A percentile compares a stretch with the other conserved stretches of the same genome.
Evolutionary conservation across 345 rosid species (phyloP).

Genomic region (Salix koriyanagi): DNA sequence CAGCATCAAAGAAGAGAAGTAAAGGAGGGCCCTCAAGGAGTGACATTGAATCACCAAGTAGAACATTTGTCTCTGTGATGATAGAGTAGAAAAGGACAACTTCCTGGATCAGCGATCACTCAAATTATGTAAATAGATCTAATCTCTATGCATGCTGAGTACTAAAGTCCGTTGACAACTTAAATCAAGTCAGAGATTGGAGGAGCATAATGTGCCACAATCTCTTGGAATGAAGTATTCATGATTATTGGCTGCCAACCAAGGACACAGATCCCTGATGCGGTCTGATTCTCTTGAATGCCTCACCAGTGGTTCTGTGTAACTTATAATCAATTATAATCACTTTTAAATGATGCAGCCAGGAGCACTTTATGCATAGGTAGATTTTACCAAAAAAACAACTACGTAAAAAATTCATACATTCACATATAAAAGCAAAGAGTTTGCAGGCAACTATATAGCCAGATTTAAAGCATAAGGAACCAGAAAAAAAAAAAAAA

Average conservation of each 20-base stretch:
- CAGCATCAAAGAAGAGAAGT: background rate
- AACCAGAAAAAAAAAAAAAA: background rate
- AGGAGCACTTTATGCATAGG: background rate
- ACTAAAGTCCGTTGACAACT: background rate
- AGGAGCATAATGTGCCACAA: conserved; percentile 1
- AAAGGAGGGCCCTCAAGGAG: background rate
- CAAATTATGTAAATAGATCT: conserved; percentile 1
- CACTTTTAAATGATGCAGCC: background rate
- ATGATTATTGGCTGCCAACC: conserved; percentile 6
- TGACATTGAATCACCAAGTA: background rate
- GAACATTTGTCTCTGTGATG: background rate
- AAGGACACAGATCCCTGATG: conserved; percentile 12
- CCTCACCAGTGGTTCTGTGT: conserved; percentile 3
- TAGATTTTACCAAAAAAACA: background rate
- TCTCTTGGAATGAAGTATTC: background rate
- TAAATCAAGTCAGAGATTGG: background rate
- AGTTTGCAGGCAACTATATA: background rate
- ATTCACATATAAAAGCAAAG: background rate
- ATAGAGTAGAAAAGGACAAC: background rate
- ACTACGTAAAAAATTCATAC: background rate
- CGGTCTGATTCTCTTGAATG: conserved; percentile 15
- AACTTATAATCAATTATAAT: conserved; percentile 5
- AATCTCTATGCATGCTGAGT: background rate
- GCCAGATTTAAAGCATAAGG: background rate
- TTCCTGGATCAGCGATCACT: background rate